Conservation (phyloP, 352 stramenopile species). For the Phytophthora pistaciae region DNA sequence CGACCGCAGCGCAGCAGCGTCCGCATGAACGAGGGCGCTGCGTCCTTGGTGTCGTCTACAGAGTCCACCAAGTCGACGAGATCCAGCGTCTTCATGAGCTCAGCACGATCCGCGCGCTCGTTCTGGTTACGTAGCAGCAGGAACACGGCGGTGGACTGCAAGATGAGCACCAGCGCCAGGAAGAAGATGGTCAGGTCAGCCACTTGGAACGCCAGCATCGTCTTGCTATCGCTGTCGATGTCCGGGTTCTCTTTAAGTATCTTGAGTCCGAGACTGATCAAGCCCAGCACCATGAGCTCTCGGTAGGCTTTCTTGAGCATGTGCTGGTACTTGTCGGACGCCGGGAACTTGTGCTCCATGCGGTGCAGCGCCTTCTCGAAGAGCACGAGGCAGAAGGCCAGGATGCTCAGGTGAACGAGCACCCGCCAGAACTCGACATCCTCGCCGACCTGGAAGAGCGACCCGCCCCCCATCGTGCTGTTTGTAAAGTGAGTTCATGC, state of each 20-base stretch:
- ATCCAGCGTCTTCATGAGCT: conserved; percentile 50
- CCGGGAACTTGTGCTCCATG: conserved; percentile 53
- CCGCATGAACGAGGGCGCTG: conserved; percentile 11
- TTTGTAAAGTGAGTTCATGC: conserved; percentile 17
- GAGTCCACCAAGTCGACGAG: conserved; percentile 26
- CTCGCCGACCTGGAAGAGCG: conserved; percentile 65
- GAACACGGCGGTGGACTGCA: conserved; percentile 58
- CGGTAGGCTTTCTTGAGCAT: conserved; percentile 73
- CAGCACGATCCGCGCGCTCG: conserved; percentile 43
- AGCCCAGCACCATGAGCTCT: conserved; percentile 67
- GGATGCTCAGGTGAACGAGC: conserved; percentile 51
- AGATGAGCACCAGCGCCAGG: conserved; percentile 56
- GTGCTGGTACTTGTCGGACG: conserved; percentile 68
- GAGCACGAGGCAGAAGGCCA: conserved; percentile 57
- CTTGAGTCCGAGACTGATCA: conserved; percentile 68
- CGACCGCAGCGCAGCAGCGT: conserved; percentile 21
- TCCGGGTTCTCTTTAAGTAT: conserved; percentile 49
- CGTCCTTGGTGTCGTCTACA: not conserved
- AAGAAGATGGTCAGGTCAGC: conserved; percentile 70
- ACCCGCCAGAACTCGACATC: conserved; percentile 69
- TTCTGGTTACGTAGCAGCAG: conserved; percentile 52
- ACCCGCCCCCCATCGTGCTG: conserved; percentile 38
- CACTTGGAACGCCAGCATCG: conserved; percentile 58
- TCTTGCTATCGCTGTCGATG: conserved; percentile 44
- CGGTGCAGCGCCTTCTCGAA: conserved; percentile 57